These are phyloP conservation scores for Trypanosomatidae sp. DNA, from an alignment of 208 protist species.

Conservation along the genomic window DNA sequence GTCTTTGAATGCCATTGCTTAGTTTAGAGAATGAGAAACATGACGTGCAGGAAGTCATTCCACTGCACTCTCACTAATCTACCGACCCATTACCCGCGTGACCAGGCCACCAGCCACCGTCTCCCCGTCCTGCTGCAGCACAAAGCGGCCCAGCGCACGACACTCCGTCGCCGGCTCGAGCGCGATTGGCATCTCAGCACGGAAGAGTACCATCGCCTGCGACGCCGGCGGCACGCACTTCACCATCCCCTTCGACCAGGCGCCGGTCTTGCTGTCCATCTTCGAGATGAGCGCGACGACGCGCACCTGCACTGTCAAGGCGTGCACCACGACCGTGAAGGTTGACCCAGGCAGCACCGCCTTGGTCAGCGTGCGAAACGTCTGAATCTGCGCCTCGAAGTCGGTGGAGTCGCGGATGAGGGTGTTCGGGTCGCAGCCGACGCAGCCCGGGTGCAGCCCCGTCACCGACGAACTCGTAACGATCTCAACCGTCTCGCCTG, in stretches of 20 bases:
- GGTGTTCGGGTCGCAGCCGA: constrained; percentile 46
- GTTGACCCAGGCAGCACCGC: constrained; percentile 66
- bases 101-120: constrained; percentile 79
- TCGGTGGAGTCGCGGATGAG: constrained; percentile 43
- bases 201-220: constrained; percentile 73
- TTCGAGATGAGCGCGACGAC: constrained; percentile 69
- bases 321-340: constrained; percentile 75
- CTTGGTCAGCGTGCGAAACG: constrained; percentile 59
- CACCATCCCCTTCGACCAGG: constrained; percentile 86
- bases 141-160: constrained; percentile 75
- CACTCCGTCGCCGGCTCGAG: constrained; percentile 74
- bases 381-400: constrained; percentile 84
- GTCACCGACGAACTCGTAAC: constrained; percentile 42
- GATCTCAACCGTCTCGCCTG: constrained; percentile 78
- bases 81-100: constrained; percentile 36
- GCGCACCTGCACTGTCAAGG: constrained; percentile 63
- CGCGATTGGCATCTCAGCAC: constrained; percentile 48
- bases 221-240: constrained; percentile 73
- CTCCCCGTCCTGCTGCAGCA: constrained; percentile 80
- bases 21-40: too few species aligned
- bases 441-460: constrained; percentile 66
- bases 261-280: constrained; percentile 54
- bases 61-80: too few species aligned
- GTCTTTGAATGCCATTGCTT: too few species aligned
- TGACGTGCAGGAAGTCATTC: too few species aligned